phyloP scores from a whole-genome alignment of 768 basidiomycete species.

The Phlebiopsis gigantea region DNA sequence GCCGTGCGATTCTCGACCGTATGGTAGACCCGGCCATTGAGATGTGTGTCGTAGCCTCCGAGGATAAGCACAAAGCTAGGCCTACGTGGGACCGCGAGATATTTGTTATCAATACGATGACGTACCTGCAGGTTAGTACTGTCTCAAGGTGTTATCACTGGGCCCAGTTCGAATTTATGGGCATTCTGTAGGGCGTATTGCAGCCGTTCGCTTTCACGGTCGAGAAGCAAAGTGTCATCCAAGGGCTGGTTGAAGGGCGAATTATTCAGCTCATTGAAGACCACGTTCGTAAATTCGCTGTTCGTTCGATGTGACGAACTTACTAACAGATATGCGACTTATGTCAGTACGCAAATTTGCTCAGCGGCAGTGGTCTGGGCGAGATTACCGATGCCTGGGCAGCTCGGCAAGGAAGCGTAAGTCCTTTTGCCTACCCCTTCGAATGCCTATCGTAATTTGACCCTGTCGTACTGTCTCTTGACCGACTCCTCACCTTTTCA shows the following conservation, averaged over 20 bases:
- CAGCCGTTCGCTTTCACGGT: constrained; percentile 65
- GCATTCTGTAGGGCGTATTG: constrained; percentile 46
- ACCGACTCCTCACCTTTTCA: too few species aligned
- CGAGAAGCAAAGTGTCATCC: constrained; percentile 53
- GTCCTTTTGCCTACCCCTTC: too few species aligned
- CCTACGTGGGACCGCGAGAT: constrained; percentile 77
- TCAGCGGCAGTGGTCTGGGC: constrained; percentile 49
- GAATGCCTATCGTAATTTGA: too few species aligned
- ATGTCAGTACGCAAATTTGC: constrained; percentile 42
- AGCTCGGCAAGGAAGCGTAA: constrained; percentile 35
- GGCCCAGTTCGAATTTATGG: neutral
- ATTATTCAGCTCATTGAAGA: constrained; percentile 70
- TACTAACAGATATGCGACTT: too few species aligned
- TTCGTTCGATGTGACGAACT: too few species aligned
- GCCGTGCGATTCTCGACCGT: constrained; percentile 72
- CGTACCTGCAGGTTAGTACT: constrained; percentile 69
- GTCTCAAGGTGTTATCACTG: neutral
- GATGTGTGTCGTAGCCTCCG: constrained; percentile 64
- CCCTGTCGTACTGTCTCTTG: neutral
- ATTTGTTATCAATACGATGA: constrained; percentile 83
- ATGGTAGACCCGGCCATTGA: constrained; percentile 82
- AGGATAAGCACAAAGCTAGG: constrained; percentile 51
- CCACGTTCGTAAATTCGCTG: constrained; percentile 56
- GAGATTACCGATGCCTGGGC: constrained; percentile 40
- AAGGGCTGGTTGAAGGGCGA: constrained; percentile 53